Percentiles rank a stretch among this genome's conserved stretches.
These are phyloP conservation scores for Chloromonas sp. DNA, from an alignment of 163 green algal genomes.

Conservation along the genomic window DNA sequence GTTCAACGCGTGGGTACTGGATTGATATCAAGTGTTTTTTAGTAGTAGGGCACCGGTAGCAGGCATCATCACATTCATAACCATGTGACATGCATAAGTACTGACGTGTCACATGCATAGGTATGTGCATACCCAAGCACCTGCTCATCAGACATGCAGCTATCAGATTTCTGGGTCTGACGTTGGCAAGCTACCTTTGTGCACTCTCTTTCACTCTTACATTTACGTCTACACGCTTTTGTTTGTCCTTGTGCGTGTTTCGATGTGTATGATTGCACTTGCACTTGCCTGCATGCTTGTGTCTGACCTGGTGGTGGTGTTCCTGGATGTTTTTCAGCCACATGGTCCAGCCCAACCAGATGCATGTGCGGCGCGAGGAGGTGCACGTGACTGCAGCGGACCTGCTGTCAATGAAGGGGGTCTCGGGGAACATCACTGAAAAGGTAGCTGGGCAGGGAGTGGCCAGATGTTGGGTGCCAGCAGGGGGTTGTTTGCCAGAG, in stretches of 20 bases:
- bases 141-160: neutral
- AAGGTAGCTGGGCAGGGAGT: neutral
- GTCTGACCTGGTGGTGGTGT: conserved; percentile 46
- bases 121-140: neutral
- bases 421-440: conserved; percentile 32
- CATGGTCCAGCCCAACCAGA: conserved; percentile 76
- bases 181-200: too few species aligned
- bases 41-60: too few species aligned
- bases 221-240: neutral
- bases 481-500: too few species aligned
- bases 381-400: conserved; percentile 52
- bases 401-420: conserved; percentile 50
- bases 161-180: neutral
- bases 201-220: too few species aligned
- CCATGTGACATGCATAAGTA: too few species aligned
- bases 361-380: conserved; percentile 55
- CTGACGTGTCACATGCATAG: too few species aligned
- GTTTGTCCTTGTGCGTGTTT: too few species aligned
- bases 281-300: conserved; percentile 84
- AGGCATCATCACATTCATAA: too few species aligned
- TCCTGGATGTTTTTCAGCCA: conserved; percentile 41
- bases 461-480: too few species aligned
- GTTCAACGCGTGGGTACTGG: conserved; percentile 30
- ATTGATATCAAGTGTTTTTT: neutral
- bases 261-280: neutral